These are phyloP conservation scores for Tardiomyces depauwii DNA, from an alignment of 1,139 yeast species.

Conservation along the genomic window DNA sequence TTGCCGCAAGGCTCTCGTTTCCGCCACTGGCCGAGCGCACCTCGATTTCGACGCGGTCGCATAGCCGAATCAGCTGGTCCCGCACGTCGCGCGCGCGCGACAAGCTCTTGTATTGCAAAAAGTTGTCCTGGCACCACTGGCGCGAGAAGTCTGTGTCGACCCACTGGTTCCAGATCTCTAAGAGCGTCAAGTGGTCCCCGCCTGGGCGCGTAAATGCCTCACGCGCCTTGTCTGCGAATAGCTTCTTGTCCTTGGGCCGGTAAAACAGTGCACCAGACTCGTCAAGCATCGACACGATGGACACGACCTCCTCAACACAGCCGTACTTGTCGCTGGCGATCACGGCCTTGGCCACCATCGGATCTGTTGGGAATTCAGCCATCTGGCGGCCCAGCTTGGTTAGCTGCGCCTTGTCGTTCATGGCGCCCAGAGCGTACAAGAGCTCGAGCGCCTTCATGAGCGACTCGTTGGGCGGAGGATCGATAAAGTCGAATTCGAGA, in stretches of 20 bases:
- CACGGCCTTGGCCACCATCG: conserved; percentile 72
- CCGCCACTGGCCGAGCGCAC: conserved; percentile 13
- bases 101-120: conserved; percentile 63
- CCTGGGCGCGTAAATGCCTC: conserved; percentile 45
- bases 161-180: conserved; percentile 75
- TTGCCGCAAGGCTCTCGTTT: conserved; percentile 21
- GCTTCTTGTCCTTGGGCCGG: conserved; percentile 59
- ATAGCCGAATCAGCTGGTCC: conserved; percentile 54
- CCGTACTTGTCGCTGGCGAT: conserved; percentile 48
- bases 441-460: conserved; percentile 68
- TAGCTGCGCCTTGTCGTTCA: conserved; percentile 66
- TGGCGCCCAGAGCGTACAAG: conserved; percentile 77
- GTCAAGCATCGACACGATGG: conserved; percentile 72
- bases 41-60: conserved; percentile 46
- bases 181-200: conserved; percentile 68
- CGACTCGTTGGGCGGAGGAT: conserved; percentile 65
- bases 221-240: conserved; percentile 54
- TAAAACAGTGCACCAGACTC: conserved; percentile 66
- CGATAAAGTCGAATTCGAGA: conserved; percentile 78
- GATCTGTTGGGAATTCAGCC: conserved; percentile 92
- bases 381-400: conserved; percentile 72
- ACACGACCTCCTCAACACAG: conserved; percentile 54
- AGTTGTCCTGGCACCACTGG: conserved; percentile 85
- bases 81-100: conserved; percentile 61
- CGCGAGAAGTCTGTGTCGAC: conserved; percentile 53